Percentiles rank a stretch among this genome's conserved stretches.
These are phyloP conservation scores for Wickerhamiella cacticola DNA, from an alignment of 805 yeast species.

Conservation along the genomic window DNA sequence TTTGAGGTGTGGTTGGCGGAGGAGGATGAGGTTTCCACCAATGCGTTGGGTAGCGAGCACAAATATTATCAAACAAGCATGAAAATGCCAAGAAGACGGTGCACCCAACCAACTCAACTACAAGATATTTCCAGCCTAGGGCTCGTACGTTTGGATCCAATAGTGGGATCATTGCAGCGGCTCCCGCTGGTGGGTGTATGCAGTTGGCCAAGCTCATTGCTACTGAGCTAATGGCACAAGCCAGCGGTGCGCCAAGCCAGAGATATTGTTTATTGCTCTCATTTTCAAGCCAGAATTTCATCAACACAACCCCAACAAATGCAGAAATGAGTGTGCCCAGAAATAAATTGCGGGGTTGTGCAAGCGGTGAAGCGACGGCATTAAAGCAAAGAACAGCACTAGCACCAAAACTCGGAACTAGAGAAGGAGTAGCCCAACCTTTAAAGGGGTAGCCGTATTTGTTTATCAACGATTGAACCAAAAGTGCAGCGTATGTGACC, in stretches of 20 bases:
- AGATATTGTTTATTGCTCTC: conserved; percentile 34
- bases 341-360: conserved; percentile 52
- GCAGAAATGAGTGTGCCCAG: conserved; percentile 46
- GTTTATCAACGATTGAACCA: conserved; percentile 21
- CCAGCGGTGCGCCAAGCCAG: conserved; percentile 47
- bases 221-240: conserved; percentile 44
- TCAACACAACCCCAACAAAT: conserved; percentile 42
- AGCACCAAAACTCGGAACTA: conserved; percentile 40
- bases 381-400: conserved; percentile 49
- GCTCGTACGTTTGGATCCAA: conserved; percentile 35
- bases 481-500: conserved; percentile 25
- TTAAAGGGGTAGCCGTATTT: conserved; percentile 21
- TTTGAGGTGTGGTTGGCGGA: neutral
- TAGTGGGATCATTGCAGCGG: conserved; percentile 49
- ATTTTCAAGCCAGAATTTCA: conserved; percentile 41
- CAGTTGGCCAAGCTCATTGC: conserved; percentile 43
- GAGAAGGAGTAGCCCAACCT: conserved; percentile 20
- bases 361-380: conserved; percentile 43
- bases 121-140: conserved; percentile 58
- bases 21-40: conserved; percentile 33
- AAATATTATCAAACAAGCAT: conserved; percentile 41
- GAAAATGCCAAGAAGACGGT: conserved; percentile 41
- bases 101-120: conserved; percentile 40
- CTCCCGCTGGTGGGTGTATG: conserved; percentile 65
- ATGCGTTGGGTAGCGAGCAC: conserved; percentile 42